phyloP scores from a whole-genome alignment of 805 yeast genomes.

The Ogataea dorogensis region DNA sequence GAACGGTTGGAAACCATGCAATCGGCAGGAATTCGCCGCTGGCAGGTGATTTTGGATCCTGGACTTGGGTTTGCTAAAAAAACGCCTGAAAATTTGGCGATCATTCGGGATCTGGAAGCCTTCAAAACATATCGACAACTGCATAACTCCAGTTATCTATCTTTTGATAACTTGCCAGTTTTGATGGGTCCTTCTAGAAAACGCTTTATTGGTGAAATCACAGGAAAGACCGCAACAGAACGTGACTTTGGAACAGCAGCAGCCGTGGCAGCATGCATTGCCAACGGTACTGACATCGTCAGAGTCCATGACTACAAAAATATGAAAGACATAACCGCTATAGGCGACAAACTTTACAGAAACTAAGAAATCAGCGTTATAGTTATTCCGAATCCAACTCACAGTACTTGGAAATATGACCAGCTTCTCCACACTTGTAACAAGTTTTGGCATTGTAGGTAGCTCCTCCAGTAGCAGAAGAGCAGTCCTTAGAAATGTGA shows the following conservation, averaged over 20 bases:
- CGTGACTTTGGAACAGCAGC: conserved; percentile 78
- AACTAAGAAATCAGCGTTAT: conserved; percentile 5
- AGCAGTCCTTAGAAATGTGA: conserved; percentile 84
- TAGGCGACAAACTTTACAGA: conserved; percentile 75
- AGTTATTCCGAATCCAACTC: conserved; percentile 15
- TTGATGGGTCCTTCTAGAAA: conserved; percentile 89
- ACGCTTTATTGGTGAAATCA: conserved; percentile 74
- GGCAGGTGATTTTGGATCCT: conserved; percentile 93
- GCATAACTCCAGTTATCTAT: conserved; percentile 32
- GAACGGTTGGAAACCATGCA: conserved; percentile 55
- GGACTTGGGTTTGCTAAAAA: conserved; percentile 96
- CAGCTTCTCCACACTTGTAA: conserved; percentile 73
- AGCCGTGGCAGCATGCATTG: conserved; percentile 67
- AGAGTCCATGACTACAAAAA: conserved; percentile 83
- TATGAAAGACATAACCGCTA: conserved; percentile 47
- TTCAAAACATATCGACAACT: conserved; percentile 45
- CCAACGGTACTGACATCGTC: conserved; percentile 67
- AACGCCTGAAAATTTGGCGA: conserved; percentile 61
- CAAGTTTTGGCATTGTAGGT: conserved; percentile 54
- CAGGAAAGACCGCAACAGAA: conserved; percentile 57
- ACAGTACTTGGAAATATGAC: conserved; percentile 88
- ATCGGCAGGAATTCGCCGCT: conserved; percentile 64
- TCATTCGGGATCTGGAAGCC: conserved; percentile 50
- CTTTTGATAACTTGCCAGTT: conserved; percentile 59
- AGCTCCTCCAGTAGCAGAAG: conserved; percentile 50